A percentile compares a stretch with the other conserved stretches of the same genome.
These are phyloP conservation scores for Prunus persica DNA, from an alignment of 306 rosid species.

Conservation along the genomic window Prunus_persica_NCBIv2 NC_034009.1:38091501-38092000, in stretches of 20 bases:
- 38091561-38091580: neutral
- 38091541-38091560: neutral
- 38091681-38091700: neutral
- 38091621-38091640: neutral
- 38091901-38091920: constrained; percentile 8
- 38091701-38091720: neutral
- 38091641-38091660: neutral
- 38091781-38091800: constrained; percentile 1
- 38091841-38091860: neutral
- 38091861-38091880: neutral
- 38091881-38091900: neutral
- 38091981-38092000: constrained; percentile 95
- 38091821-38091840: neutral
- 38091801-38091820: neutral
- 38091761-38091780: neutral
- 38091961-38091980: constrained; percentile 63
- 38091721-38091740: neutral
- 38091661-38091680: neutral
- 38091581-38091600: neutral
- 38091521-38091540: neutral
- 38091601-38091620: neutral
- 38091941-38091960: neutral
- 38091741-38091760: neutral
- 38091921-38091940: constrained; percentile 10
- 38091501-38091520: neutral